Conservation (phyloP, 768 basidiomycete species). For the Terana coerulea region DNA sequence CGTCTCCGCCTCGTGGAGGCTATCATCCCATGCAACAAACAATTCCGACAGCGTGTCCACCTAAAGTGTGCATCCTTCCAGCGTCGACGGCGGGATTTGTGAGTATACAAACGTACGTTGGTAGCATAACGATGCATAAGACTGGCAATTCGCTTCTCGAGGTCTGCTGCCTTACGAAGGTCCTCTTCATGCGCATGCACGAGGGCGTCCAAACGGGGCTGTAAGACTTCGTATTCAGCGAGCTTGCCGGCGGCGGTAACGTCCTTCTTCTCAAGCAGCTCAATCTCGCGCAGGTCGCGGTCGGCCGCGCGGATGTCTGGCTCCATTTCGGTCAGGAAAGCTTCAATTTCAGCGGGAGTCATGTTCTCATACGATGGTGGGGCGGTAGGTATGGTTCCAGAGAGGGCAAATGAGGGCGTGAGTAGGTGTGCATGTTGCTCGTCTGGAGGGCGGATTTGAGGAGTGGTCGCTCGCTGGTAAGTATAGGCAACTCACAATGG, state of each 20-base stretch:
- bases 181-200: conserved; percentile 60
- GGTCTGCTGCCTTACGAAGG: conserved; percentile 44
- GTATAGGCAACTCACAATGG: conserved; percentile 49
- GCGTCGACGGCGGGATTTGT: background rate
- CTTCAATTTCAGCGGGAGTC: conserved; percentile 65
- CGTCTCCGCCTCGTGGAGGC: conserved; percentile 63
- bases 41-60: conserved; percentile 79
- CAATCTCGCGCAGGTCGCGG: conserved; percentile 77
- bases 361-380: conserved; percentile 60
- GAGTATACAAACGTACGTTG: conserved; percentile 45
- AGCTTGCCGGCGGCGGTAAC: conserved; percentile 72
- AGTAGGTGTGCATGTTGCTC: conserved; percentile 73
- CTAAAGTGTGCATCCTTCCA: conserved; percentile 32
- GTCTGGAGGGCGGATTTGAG: conserved; percentile 40
- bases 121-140: conserved; percentile 69
- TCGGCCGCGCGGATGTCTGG: conserved; percentile 81
- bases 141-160: conserved; percentile 63
- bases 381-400: conserved; percentile 48
- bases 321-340: conserved; percentile 75
- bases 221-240: conserved; percentile 58
- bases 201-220: conserved; percentile 64
- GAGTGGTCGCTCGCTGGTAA: conserved; percentile 1
- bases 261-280: conserved; percentile 63
- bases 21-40: conserved; percentile 84
- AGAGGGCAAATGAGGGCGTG: conserved; percentile 72